These are phyloP conservation scores for Chalciporus chontae DNA, from an alignment of 768 basidiomycete genomes.

Conservation along the genomic window DNA sequence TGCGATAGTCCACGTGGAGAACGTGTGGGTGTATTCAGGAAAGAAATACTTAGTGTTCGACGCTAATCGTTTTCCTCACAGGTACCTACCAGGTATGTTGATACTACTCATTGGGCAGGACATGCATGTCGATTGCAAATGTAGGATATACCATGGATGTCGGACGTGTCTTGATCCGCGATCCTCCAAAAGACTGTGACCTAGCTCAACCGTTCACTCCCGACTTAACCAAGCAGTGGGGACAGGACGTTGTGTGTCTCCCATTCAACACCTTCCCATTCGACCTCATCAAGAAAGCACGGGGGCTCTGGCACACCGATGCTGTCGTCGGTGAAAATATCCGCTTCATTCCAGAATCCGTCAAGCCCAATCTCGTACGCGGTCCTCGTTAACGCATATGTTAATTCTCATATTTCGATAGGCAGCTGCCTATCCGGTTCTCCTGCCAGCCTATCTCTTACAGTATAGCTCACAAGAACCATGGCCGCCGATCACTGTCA, in stretches of 20 bases:
- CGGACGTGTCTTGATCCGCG: constrained; percentile 40
- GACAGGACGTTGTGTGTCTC: constrained; percentile 48
- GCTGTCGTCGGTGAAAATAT: constrained; percentile 37
- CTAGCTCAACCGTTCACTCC: constrained; percentile 46
- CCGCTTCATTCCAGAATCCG: constrained; percentile 40
- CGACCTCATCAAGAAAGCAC: constrained; percentile 36
- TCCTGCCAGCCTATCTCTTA: constrained; percentile 61
- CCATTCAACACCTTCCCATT: constrained; percentile 58
- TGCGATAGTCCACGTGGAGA: constrained; percentile 34
- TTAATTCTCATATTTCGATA: constrained; percentile 22
- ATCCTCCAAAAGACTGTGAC: constrained; percentile 19
- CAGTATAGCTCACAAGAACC: constrained; percentile 39
- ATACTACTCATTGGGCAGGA: background rate
- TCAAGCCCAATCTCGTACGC: constrained; percentile 46
- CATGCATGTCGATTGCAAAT: background rate
- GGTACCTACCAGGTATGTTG: constrained; percentile 30
- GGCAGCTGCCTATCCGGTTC: constrained; percentile 59
- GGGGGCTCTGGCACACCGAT: constrained; percentile 31
- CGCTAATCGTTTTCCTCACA: constrained; percentile 16
- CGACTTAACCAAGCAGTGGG: constrained; percentile 46
- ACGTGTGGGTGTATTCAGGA: constrained; percentile 42
- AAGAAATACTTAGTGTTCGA: background rate
- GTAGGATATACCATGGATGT: constrained; percentile 30
- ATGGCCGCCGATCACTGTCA: constrained; percentile 28
- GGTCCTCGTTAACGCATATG: background rate